phyloP scores from a whole-genome alignment of 1,139 yeast species.

The Yamadazyma diospyri region DNA sequence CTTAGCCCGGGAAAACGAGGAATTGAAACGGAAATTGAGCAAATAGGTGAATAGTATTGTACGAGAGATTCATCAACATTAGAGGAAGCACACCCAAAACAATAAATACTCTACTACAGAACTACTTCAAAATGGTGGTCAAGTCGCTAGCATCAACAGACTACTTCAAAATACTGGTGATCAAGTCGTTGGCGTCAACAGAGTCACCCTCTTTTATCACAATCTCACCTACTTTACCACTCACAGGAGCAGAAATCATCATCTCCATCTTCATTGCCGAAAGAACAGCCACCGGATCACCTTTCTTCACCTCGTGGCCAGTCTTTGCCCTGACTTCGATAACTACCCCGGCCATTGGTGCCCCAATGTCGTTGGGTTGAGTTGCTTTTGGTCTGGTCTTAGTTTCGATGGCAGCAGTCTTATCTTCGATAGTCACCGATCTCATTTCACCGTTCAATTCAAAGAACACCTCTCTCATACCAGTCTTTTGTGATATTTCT shows the following conservation, averaged over 20 bases:
- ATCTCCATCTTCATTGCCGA: slow-evolving; percentile 99
- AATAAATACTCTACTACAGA: slow-evolving; percentile 3
- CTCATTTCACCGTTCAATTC: slow-evolving; percentile 98
- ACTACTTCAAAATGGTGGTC: slow-evolving; percentile 40
- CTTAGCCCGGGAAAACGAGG: slow-evolving; percentile 27
- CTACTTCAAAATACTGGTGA: slow-evolving; percentile 37
- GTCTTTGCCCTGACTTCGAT: slow-evolving; percentile 89
- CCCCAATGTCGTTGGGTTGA: slow-evolving; percentile 91
- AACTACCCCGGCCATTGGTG: slow-evolving; percentile 99
- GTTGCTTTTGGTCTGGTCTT: slow-evolving; percentile 90
- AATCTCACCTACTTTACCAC: slow-evolving; percentile 78
- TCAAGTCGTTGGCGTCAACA: slow-evolving; percentile 88
- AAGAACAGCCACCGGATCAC: slow-evolving; percentile 91
- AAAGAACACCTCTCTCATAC: slow-evolving; percentile 93
- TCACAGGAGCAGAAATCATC: slow-evolving; percentile 90
- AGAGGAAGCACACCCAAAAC: neutral
- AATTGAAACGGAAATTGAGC: slow-evolving; percentile 24
- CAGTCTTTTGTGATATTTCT: slow-evolving; percentile 79
- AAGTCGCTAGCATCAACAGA: slow-evolving; percentile 86
- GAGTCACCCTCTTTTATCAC: slow-evolving; percentile 86
- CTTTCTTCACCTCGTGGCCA: slow-evolving; percentile 89
- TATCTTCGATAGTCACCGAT: slow-evolving; percentile 89
- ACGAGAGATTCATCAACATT: too few species aligned
- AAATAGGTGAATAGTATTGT: slow-evolving; percentile 14
- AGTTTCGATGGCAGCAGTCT: slow-evolving; percentile 78